phyloP scores from a whole-genome alignment of 2,329 filamentous ascomycete species.

The Trichoderma citrinoviride region DNA sequence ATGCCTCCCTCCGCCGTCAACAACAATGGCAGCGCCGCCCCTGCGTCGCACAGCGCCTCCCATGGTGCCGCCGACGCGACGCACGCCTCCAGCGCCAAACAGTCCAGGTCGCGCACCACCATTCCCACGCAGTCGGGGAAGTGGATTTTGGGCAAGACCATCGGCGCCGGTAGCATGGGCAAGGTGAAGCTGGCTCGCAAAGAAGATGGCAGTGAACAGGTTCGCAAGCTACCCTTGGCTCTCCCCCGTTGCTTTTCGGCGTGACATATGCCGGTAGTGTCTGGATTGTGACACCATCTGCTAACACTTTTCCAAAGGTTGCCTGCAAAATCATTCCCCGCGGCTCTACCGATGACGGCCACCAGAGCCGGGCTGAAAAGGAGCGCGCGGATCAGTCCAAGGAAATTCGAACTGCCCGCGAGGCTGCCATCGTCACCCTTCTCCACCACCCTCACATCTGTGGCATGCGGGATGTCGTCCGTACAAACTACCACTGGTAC shows the following conservation, averaged over 20 bases:
- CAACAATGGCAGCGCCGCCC: conserved; percentile 53
- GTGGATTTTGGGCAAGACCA: conserved; percentile 95
- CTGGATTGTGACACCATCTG: neutral
- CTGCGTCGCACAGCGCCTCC: conserved; percentile 46
- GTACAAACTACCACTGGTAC: conserved; percentile 98
- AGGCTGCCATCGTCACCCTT: conserved; percentile 93
- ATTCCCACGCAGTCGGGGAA: conserved; percentile 88
- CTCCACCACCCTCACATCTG: conserved; percentile 95
- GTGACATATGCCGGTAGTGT: neutral
- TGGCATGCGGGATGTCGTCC: conserved; percentile 89
- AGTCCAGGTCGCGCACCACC: conserved; percentile 66
- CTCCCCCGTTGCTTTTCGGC: conserved; percentile 9
- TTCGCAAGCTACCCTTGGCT: conserved; percentile 39
- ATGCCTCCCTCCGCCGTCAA: conserved; percentile 52
- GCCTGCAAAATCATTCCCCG: conserved; percentile 97
- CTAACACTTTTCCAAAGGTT: conserved; percentile 54
- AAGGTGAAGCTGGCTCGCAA: conserved; percentile 96
- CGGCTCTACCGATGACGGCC: conserved; percentile 82
- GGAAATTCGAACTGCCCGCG: conserved; percentile 89
- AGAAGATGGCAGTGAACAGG: conserved; percentile 86
- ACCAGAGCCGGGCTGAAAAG: conserved; percentile 66
- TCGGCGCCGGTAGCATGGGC: conserved; percentile 97
- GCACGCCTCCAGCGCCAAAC: conserved; percentile 44
- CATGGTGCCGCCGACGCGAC: conserved; percentile 39
- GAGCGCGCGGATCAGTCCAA: conserved; percentile 95